Evolutionary conservation across 805 yeast species (phyloP).

Genomic region (Cyberlindnera petersonii): DNA sequence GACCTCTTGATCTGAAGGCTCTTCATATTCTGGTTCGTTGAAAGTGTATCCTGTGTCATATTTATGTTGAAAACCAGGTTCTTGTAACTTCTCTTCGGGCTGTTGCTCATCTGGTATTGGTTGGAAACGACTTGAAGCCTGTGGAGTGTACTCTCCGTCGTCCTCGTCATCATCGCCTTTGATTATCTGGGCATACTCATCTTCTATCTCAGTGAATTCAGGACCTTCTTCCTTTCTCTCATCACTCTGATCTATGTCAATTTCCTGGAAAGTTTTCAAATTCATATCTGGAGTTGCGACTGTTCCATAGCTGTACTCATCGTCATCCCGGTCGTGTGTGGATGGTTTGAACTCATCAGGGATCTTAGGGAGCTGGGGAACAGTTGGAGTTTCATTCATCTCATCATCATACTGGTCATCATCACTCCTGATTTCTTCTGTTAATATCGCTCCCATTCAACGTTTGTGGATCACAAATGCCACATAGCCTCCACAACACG

Average conservation of each 20-base stretch:
- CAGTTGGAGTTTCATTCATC: neutral
- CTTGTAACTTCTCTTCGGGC: neutral
- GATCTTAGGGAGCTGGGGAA: constrained; percentile 10
- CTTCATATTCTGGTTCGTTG: neutral
- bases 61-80: too few relatives aligned
- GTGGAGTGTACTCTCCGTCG: constrained; percentile 22
- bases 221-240: neutral
- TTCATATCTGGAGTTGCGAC: constrained; percentile 10
- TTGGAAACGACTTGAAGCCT: constrained; percentile 10
- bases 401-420: constrained; percentile 17
- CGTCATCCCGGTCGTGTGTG: constrained; percentile 5
- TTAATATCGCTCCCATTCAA: constrained; percentile 6
- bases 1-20: neutral
- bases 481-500: neutral
- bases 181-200: constrained; percentile 15
- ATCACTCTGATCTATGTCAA: constrained; percentile 21
- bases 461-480: too few relatives aligned
- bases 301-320: constrained; percentile 7
- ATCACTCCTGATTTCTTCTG: constrained; percentile 16
- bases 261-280: constrained; percentile 18
- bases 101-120: constrained; percentile 2
- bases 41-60: too few relatives aligned
- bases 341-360: constrained; percentile 1
- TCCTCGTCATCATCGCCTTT: constrained; percentile 20
- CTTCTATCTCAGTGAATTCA: constrained; percentile 4